Evolutionary conservation across 345 rosid species (phyloP).

Genomic region (Rhodomyrtus tomentosa): DNA sequence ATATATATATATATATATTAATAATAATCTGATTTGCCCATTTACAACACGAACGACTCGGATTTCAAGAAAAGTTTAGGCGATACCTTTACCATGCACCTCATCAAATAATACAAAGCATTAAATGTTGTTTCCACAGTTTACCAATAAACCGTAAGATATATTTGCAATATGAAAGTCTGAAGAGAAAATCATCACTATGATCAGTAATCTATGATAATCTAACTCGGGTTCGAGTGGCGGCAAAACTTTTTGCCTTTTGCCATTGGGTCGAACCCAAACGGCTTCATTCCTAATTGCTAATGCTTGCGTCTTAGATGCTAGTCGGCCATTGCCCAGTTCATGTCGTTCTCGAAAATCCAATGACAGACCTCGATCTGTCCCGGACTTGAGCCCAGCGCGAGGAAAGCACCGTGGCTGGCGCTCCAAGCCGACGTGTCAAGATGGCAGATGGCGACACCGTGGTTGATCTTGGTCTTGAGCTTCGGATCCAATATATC

Average conservation of each 20-base stretch:
- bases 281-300: neutral
- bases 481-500: constrained; percentile 46
- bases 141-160: neutral
- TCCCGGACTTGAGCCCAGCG: constrained; percentile 72
- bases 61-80: no score
- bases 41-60: no score
- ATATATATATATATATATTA: no score
- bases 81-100: no score
- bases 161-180: no score
- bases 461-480: constrained; percentile 47
- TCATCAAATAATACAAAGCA: neutral
- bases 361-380: constrained; percentile 75
- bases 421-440: constrained; percentile 82
- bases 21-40: no score
- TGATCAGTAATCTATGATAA: neutral
- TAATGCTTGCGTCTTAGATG: neutral
- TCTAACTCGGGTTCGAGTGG: neutral
- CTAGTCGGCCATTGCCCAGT: constrained; percentile 44
- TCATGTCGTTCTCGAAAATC: constrained; percentile 87
- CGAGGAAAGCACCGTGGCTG: constrained; percentile 63
- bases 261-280: neutral
- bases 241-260: no score
- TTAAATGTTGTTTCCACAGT: neutral
- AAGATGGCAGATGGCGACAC: constrained; percentile 76
- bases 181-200: neutral